Evolutionary conservation across 345 rosid species (phyloP).

Genomic region (Gossypium rotundifolium): DNA sequence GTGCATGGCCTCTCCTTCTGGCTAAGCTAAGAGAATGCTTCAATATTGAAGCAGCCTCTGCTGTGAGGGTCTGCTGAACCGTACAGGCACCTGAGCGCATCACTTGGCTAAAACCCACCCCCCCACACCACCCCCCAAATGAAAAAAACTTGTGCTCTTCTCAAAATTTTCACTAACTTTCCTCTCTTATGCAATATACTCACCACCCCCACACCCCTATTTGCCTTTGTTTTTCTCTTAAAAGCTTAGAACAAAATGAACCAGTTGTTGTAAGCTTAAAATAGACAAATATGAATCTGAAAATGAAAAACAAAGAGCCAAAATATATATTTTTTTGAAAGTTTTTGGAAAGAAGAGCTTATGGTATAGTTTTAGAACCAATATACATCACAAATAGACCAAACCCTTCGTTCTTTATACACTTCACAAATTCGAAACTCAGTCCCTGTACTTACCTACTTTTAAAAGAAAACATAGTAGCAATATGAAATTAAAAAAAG

Average conservation of each 20-base stretch:
- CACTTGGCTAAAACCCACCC: constrained; percentile 52
- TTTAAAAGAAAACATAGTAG: too few relatives aligned
- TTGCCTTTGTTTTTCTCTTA: background rate
- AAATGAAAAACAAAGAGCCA: background rate
- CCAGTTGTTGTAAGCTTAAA: background rate
- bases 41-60: constrained; percentile 94
- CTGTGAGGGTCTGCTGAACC: constrained; percentile 92
- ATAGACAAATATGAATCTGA: background rate
- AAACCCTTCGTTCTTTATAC: constrained; percentile 36
- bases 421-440: too few relatives aligned
- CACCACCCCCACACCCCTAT: background rate
- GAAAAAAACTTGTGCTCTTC: background rate
- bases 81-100: constrained; percentile 95
- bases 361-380: constrained; percentile 27
- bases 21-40: constrained; percentile 91
- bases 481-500: too few relatives aligned
- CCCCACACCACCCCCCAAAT: constrained; percentile 38
- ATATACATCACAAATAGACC: constrained; percentile 22
- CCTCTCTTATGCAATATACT: background rate
- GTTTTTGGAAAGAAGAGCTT: constrained; percentile 14
- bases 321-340: background rate
- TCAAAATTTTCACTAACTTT: constrained; percentile 4
- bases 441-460: too few relatives aligned
- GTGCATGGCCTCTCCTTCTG: constrained; percentile 90
- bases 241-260: constrained; percentile 5